phyloP scores from a whole-genome alignment of 1,284 basidiomycete species.

The Cryptococcus deneoformans region DNA sequence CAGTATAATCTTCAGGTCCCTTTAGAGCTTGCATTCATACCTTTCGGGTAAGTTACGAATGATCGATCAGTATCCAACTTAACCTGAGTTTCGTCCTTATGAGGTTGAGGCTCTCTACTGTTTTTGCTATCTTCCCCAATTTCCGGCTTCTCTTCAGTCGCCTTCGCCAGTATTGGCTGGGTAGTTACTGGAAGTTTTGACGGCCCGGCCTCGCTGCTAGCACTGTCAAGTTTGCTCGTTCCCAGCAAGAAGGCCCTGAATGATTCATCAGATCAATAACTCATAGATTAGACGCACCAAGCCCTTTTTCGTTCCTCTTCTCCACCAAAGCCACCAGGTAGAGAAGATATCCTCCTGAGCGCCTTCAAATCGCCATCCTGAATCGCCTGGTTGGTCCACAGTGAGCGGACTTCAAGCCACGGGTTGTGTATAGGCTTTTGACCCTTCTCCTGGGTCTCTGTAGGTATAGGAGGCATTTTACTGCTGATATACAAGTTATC shows the following conservation, averaged over 20 bases:
- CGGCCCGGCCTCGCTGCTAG: no score
- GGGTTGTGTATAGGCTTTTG: no score
- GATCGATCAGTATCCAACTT: constrained; percentile 80
- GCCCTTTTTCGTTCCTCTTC: constrained; percentile 30
- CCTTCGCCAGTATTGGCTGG: no score
- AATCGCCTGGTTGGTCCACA: constrained; percentile 30
- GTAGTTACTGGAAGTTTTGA: no score
- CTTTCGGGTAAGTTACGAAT: constrained; percentile 83
- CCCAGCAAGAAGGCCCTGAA: no score
- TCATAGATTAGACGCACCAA: constrained; percentile 29
- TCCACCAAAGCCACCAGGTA: constrained; percentile 46
- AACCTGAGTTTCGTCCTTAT: constrained; percentile 80
- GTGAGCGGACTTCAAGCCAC: constrained; percentile 15
- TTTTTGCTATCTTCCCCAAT: no score
- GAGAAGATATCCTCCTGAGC: constrained; percentile 34
- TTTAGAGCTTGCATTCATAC: constrained; percentile 50
- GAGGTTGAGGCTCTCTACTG: constrained; percentile 40
- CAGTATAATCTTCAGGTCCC: not conserved
- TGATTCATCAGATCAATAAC: no score
- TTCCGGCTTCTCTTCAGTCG: no score
- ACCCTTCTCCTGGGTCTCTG: no score
- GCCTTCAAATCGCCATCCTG: constrained; percentile 26
- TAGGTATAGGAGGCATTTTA: no score
- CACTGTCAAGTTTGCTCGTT: no score
- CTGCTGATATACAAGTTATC: no score